These are phyloP conservation scores for Cryptococcus neoformans DNA, from an alignment of 1,284 basidiomycete genomes.

Conservation along the genomic window DNA sequence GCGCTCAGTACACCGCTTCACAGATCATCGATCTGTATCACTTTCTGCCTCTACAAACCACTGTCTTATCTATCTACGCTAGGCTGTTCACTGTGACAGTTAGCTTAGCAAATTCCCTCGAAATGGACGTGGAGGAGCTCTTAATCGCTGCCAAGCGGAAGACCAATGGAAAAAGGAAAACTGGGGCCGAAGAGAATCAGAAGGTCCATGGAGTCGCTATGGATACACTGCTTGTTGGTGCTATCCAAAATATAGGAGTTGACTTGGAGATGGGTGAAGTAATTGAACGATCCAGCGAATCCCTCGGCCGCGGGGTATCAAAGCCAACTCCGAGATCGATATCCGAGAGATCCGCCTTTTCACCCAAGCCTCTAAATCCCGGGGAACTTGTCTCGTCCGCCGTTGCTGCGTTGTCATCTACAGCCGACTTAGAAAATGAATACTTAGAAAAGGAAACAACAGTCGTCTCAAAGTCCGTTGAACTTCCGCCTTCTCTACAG, in stretches of 20 bases:
- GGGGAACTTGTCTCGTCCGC: too few relatives aligned
- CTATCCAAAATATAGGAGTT: background rate
- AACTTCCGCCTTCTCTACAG: background rate
- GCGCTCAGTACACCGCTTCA: slow-evolving; percentile 53
- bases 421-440: too few relatives aligned
- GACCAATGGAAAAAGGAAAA: too few relatives aligned
- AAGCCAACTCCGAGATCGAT: too few relatives aligned
- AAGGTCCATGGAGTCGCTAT: background rate
- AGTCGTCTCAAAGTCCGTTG: background rate
- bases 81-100: slow-evolving; percentile 27
- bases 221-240: background rate
- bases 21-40: slow-evolving; percentile 20
- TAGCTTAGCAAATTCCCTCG: slow-evolving; percentile 8
- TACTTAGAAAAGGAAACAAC: background rate
- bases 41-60: slow-evolving; percentile 40
- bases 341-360: too few relatives aligned
- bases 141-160: background rate
- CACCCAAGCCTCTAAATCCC: too few relatives aligned
- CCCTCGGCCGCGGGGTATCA: too few relatives aligned
- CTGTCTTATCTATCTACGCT: slow-evolving; percentile 28
- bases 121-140: slow-evolving; percentile 3
- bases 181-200: too few relatives aligned
- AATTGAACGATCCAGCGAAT: too few relatives aligned
- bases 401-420: too few relatives aligned
- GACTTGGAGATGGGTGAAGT: too few relatives aligned